Evolutionary conservation across 805 yeast species (phyloP), one percentile per base, ranked within the genome.

Genomic region (Wickerhamomyces rabaulensis): DNA sequence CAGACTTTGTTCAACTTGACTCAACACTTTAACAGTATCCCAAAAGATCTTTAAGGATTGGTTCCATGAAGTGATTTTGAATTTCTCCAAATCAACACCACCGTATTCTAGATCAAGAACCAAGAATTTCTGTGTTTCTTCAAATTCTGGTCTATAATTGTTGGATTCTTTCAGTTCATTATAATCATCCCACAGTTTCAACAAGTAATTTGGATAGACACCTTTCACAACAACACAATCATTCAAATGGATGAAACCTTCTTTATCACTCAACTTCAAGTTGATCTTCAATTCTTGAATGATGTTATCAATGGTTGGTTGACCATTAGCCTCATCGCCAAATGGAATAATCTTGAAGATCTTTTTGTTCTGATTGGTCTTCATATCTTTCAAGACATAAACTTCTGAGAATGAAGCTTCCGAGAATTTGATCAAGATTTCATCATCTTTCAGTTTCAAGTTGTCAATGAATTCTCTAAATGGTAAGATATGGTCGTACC

Each of bases 341-440:
- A 79, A 77, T 9, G 84, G 82, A 44, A 78, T 69, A 16, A 79
- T 58, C 51, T 79, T 78, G 63, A 73, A 68, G 29, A 76, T 73
- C 40, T 62, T 62, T 27, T 62, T 44, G 6, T 65, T 62, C 15
- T 54, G 52, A 20, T 54, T 56, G 5, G 60, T 52, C 16, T 47
- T 37, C 20, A 47, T 47, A 36, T 55, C 54, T 41, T 57, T 64
- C 35, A 66, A 61, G 8, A 64, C 53, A 45, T 63, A 76, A 8
- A 74, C 73, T 49, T 76, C 79, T 46, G 72, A 65, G 54, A 66
- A 73, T 1, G 76, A 65, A 1, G 79, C 76, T 52, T 77, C 80
- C 8, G 73, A 68, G 21, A 74, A 60, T 53, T 75, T 74, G 17
- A 54, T 54, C 39, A 76, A 48, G 2, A 47, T 41, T 33, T 61